Evolutionary conservation across 129 eudicot genomes (phyloP).

Genomic region (Lactuca sativa): DNA sequence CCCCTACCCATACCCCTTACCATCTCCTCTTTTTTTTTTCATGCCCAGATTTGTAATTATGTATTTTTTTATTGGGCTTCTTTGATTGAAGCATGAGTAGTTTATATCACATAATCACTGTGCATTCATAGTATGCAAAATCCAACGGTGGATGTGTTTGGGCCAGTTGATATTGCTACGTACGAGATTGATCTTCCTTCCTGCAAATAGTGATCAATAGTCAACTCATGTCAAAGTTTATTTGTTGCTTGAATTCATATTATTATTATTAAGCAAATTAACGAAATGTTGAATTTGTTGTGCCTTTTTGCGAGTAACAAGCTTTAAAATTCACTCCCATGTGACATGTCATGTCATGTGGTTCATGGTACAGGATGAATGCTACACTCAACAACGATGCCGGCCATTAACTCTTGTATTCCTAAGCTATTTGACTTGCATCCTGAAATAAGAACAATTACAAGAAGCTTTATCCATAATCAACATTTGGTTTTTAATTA

Average conservation of each 20-base stretch:
- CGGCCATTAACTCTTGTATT: not conserved
- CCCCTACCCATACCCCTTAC: slow-evolving; percentile 15
- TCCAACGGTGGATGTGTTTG: too few species aligned
- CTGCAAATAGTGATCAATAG: too few species aligned
- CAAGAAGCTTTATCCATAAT: not conserved
- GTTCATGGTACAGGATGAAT: too few species aligned
- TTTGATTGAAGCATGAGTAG: not conserved
- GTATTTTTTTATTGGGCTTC: slow-evolving; percentile 9
- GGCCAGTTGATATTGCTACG: too few species aligned
- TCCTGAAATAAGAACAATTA: too few species aligned
- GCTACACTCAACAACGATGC: not conserved
- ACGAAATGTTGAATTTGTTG: not conserved
- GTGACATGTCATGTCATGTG: too few species aligned
- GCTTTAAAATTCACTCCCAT: too few species aligned
- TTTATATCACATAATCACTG: too few species aligned
- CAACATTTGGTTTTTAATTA: slow-evolving; percentile 16
- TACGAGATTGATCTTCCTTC: too few species aligned
- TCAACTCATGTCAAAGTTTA: not conserved
- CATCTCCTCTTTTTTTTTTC: slow-evolving; percentile 6
- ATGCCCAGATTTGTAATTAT: slow-evolving; percentile 36
- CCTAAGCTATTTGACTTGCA: too few species aligned
- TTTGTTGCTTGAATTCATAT: not conserved
- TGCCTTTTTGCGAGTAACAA: too few species aligned
- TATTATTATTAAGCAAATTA: not conserved
- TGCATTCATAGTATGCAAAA: too few species aligned